Percentiles rank a stretch among this genome's conserved stretches.
These are phyloP conservation scores for Kodamaea fukazawae DNA, from an alignment of 805 yeast species.

Conservation along the genomic window DNA sequence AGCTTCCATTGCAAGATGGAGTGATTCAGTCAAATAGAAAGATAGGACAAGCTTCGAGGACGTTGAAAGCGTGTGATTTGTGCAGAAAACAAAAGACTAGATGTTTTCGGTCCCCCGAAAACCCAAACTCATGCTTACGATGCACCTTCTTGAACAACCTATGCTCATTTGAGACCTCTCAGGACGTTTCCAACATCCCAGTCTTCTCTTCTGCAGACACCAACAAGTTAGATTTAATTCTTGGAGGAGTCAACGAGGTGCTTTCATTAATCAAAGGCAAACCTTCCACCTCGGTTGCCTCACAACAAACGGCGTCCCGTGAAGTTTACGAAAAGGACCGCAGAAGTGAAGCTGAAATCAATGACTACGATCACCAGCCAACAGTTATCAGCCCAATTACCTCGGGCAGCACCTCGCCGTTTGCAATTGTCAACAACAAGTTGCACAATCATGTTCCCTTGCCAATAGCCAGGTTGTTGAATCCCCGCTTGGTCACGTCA, in stretches of 20 bases:
- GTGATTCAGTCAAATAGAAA: slow-evolving; percentile 8
- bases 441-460: slow-evolving; percentile 29
- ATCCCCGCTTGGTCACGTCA: slow-evolving; percentile 12
- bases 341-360: background rate
- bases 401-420: slow-evolving; percentile 44
- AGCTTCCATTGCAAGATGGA: background rate
- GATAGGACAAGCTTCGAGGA: slow-evolving; percentile 33
- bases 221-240: slow-evolving; percentile 29
- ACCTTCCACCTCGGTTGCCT: background rate
- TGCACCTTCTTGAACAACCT: slow-evolving; percentile 51
- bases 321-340: background rate
- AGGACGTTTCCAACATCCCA: slow-evolving; percentile 5
- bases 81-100: slow-evolving; percentile 60
- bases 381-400: slow-evolving; percentile 35
- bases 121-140: slow-evolving; percentile 50
- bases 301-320: background rate
- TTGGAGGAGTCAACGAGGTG: slow-evolving; percentile 35
- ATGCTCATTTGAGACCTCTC: slow-evolving; percentile 48
- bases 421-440: slow-evolving; percentile 36
- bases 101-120: slow-evolving; percentile 54
- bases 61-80: slow-evolving; percentile 51
- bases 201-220: slow-evolving; percentile 1
- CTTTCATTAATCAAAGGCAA: slow-evolving; percentile 21
- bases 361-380: slow-evolving; percentile 2
- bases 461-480: slow-evolving; percentile 34